Evolutionary conservation across 164 flowering plant species (phyloP), one percentile per base, ranked within the genome.

Genomic region (Platanus orientalis): DNA sequence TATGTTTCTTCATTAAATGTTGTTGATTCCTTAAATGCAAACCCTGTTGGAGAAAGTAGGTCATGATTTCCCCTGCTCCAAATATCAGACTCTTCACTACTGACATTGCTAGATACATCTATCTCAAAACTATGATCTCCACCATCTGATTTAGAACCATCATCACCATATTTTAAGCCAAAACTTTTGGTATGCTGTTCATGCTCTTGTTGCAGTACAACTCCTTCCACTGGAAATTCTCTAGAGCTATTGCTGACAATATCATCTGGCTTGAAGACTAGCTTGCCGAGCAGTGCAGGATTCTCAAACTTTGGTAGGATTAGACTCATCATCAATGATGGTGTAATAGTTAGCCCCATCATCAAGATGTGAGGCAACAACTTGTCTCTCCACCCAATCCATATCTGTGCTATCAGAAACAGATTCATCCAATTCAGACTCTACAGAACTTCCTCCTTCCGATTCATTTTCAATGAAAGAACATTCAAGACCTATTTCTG

Each of bases 371-470:
- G 64, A 17, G 1, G 25, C 54, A 14, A 10, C 58, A 44, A 4
- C 39, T 30, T 67, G 27, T 21, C 49, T 69, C 42, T 62, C 68
- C 62, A 65, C 72, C 76, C 60, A 50, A n/a, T 75, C 69, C 69
- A 61, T 54, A 11, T 62, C 58, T 23, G 60, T 56, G 29, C 49
- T 54, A 65, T 71, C 71, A 23, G 66, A 27, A 63, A 26, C 28
- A 7, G 53, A 20, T 53, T 20, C 69, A 39, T 62, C 70, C 19
- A 5, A 19, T 28, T 58, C 67, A 9, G 57, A 29, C 20, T 60
- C 61, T 34, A 12, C 66, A 7, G 19, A 42, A 16, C 6, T 29
- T 14, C 13, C 48, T 21, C 25, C 25, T 34, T 54, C 63, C n/a
- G 20, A 25, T 27, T 63, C 29, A n/a, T 47, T 48, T 26, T 17